Percentiles rank a stretch among this genome's conserved stretches.
Conservation (phyloP, 1,284 basidiomycete species). For the Leucoagaricus sp. region DNA sequence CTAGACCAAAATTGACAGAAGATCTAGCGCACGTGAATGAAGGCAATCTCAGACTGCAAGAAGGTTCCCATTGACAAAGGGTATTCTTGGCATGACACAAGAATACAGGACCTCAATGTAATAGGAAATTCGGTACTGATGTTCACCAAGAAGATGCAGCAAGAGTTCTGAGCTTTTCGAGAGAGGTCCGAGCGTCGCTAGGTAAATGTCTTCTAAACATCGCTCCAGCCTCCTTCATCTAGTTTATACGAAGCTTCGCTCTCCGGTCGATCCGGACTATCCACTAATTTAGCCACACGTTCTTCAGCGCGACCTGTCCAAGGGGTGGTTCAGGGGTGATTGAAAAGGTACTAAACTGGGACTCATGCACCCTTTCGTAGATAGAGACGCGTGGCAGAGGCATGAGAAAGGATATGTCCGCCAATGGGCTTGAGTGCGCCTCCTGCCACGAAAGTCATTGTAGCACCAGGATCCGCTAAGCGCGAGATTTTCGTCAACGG, state of each 20-base stretch:
- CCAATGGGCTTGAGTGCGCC: constrained; percentile 87
- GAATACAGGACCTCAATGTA: no score
- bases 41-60: no score
- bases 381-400: constrained; percentile 82
- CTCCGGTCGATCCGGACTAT: constrained; percentile 90
- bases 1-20: no score
- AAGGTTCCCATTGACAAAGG: no score
- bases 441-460: constrained; percentile 92
- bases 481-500: constrained; percentile 7
- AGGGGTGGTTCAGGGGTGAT: not conserved
- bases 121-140: no score
- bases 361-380: constrained; percentile 74
- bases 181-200: not conserved
- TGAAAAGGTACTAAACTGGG: not conserved
- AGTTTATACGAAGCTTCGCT: constrained; percentile 92
- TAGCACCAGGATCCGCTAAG: constrained; percentile 88
- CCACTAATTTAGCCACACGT: constrained; percentile 92
- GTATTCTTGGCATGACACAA: no score
- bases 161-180: not conserved
- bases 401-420: constrained; percentile 86
- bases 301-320: constrained; percentile 84
- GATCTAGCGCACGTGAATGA: not conserved
- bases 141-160: no score
- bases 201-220: constrained; percentile 52
- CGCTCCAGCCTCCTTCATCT: constrained; percentile 84